Percentiles rank a stretch among this genome's conserved stretches.
Evolutionary conservation across 805 yeast species (phyloP).

Genomic region (Candida methanosorbosa): DNA sequence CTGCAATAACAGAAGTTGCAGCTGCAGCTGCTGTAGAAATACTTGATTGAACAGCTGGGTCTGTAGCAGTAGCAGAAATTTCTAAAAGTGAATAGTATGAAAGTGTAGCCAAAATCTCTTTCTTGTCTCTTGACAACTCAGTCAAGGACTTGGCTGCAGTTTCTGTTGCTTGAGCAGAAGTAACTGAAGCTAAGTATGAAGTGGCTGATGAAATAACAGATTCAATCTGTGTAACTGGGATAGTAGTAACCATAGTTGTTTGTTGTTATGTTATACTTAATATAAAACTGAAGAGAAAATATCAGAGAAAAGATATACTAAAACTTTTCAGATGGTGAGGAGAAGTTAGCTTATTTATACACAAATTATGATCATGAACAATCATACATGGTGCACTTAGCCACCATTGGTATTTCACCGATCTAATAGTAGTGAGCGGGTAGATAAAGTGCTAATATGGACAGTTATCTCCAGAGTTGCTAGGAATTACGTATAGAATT

Average conservation of each 20-base stretch:
- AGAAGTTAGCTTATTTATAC: no score
- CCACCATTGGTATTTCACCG: no score
- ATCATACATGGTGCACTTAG: no score
- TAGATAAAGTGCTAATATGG: no score
- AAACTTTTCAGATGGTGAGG: no score
- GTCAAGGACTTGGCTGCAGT: conserved; percentile 2
- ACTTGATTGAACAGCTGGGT: conserved; percentile 5
- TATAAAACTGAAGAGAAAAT: no score
- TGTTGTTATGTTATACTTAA: no score
- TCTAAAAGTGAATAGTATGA: conserved; percentile 14
- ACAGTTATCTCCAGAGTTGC: no score
- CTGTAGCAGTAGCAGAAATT: conserved; percentile 17
- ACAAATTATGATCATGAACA: no score
- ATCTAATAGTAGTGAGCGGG: no score
- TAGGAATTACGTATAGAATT: no score
- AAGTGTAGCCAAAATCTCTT: conserved; percentile 7
- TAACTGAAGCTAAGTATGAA: background rate
- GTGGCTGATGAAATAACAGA: conserved; percentile 5
- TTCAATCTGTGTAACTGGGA: background rate
- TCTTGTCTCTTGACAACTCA: background rate
- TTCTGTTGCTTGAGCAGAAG: conserved; percentile 6
- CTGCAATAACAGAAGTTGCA: conserved; percentile 9
- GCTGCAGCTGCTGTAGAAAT: conserved; percentile 12
- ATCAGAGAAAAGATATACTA: no score
- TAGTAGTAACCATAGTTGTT: background rate